Conservation (phyloP, 1,139 yeast genomes). For the Pneumocystis oryctolagi region DNA sequence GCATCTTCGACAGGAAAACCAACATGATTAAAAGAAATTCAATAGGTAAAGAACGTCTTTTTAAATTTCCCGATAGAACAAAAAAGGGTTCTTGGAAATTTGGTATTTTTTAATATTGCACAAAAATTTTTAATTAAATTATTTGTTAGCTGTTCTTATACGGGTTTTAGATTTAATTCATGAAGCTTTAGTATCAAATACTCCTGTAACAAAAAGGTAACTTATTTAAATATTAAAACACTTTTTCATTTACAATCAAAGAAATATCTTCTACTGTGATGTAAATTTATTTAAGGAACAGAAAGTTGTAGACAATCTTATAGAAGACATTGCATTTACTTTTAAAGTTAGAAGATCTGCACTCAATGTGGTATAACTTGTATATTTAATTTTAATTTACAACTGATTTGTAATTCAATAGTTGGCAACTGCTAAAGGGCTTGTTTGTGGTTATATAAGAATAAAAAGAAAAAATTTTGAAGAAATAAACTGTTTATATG, state of each 20-base stretch:
- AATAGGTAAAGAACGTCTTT: background rate
- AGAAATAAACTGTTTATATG: constrained; percentile 12
- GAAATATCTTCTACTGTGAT: constrained; percentile 56
- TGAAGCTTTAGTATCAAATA: constrained; percentile 10
- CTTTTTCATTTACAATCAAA: constrained; percentile 28
- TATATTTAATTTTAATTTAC: background rate
- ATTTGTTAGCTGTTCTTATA: constrained; percentile 6
- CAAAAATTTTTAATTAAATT: background rate
- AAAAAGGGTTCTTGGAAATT: constrained; percentile 5
- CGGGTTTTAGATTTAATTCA: constrained; percentile 1
- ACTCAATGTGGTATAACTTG: constrained; percentile 9
- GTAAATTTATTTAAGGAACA: constrained; percentile 42
- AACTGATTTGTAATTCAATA: constrained; percentile 29
- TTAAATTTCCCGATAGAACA: constrained; percentile 6
- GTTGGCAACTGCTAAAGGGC: constrained; percentile 50
- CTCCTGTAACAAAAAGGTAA: background rate
- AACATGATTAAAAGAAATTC: background rate
- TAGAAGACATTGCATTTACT: constrained; percentile 25
- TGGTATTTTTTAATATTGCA: constrained; percentile 2
- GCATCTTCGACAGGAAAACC: background rate
- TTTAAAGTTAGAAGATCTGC: constrained; percentile 19
- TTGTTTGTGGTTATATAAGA: constrained; percentile 32
- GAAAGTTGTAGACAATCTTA: constrained; percentile 28
- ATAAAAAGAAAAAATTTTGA: constrained; percentile 16
- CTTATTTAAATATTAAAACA: constrained; percentile 1